Conservation (phyloP, 192 early-diverging fungal genomes). For the Cetraspora pellucida region DNA sequence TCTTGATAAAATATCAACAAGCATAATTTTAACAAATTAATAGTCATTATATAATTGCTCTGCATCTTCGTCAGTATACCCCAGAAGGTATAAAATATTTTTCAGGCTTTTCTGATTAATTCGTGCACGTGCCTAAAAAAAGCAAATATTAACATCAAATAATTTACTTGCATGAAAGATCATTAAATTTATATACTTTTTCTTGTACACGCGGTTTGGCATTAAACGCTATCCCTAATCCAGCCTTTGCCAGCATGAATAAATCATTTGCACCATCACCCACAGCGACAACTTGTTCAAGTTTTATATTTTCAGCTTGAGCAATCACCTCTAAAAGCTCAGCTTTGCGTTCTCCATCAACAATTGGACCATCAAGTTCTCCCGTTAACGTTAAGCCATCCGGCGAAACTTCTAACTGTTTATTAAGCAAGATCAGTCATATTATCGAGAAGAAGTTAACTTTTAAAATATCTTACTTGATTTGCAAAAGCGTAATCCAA, state of each 20-base stretch:
- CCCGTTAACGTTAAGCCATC: conserved; percentile 87
- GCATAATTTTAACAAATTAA: neutral
- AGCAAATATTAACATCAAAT: neutral
- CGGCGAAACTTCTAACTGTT: conserved; percentile 76
- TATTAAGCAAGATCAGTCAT: neutral
- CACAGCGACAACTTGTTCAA: conserved; percentile 95
- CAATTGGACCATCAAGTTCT: conserved; percentile 85
- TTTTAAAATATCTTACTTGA: conserved; percentile 45
- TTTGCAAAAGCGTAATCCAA: conserved; percentile 99
- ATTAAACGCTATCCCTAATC: conserved; percentile 96
- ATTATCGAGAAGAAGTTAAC: neutral
- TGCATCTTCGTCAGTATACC: conserved; percentile 80
- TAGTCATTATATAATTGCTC: conserved; percentile 49
- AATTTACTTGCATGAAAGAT: neutral
- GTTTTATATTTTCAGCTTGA: conserved; percentile 83
- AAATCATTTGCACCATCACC: conserved; percentile 99
- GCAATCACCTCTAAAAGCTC: conserved; percentile 95
- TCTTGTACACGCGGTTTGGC: conserved; percentile 97
- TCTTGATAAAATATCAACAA: no score
- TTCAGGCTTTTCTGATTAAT: conserved; percentile 95
- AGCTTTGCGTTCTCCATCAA: conserved; percentile 91
- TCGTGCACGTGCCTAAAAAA: conserved; percentile 69
- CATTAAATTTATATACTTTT: conserved; percentile 46
- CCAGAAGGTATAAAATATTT: conserved; percentile 87
- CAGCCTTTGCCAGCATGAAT: conserved; percentile 90